Conservation (phyloP, 371 early-diverging fungal species). For the Apophysomyces variabilis region DNA sequence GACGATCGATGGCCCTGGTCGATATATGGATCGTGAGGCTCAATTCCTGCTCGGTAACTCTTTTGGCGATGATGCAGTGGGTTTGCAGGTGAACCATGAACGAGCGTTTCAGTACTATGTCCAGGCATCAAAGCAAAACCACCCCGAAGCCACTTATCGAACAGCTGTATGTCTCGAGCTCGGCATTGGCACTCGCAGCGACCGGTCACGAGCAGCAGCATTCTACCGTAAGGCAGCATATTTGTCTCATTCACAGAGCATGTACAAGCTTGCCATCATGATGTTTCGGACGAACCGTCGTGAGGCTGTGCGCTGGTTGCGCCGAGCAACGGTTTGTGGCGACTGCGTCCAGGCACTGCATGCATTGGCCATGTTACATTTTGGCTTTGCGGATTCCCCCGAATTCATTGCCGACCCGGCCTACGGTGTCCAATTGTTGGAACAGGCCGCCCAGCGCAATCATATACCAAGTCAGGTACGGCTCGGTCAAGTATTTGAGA, state of each 20-base stretch:
- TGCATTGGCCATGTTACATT: constrained; percentile 86
- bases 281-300: constrained; percentile 78
- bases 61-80: constrained; percentile 75
- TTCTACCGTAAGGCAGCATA: constrained; percentile 94
- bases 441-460: constrained; percentile 85
- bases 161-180: constrained; percentile 93
- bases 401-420: constrained; percentile 69
- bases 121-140: constrained; percentile 90
- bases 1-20: constrained; percentile 57
- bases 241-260: constrained; percentile 87
- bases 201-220: constrained; percentile 77
- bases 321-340: constrained; percentile 83
- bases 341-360: constrained; percentile 84
- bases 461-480: constrained; percentile 91
- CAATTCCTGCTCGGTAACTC: constrained; percentile 90
- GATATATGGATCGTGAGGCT: constrained; percentile 76
- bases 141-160: constrained; percentile 89
- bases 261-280: constrained; percentile 93
- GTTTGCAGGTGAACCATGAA: constrained; percentile 79
- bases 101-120: constrained; percentile 87
- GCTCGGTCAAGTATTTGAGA: constrained; percentile 91
- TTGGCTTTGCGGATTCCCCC: constrained; percentile 34
- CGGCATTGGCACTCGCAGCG: constrained; percentile 89
- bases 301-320: constrained; percentile 93
- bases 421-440: constrained; percentile 85